Percentiles rank a stretch among this genome's conserved stretches.
Conservation (phyloP, 805 yeast species). For the Saturnispora kantuleensis region DNA sequence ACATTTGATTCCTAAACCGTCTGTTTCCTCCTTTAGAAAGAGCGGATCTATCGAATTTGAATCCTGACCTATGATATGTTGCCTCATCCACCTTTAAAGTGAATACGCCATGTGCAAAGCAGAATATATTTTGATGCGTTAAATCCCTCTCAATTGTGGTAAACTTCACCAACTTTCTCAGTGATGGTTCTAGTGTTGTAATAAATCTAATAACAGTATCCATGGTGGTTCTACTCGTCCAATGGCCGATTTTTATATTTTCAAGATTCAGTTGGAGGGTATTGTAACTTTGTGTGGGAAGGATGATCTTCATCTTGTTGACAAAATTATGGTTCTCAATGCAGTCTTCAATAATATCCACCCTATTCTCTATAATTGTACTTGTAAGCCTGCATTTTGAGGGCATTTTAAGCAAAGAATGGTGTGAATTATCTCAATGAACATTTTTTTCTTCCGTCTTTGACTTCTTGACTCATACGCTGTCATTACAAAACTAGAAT, state of each 20-base stretch:
- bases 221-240: not conserved
- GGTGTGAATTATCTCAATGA: too few species aligned
- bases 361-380: not conserved
- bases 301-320: slow-evolving; percentile 16
- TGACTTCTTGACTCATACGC: not conserved
- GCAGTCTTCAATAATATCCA: not conserved
- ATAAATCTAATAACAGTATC: not conserved
- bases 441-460: not conserved
- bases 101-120: slow-evolving; percentile 21
- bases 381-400: not conserved
- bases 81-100: slow-evolving; percentile 24
- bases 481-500: not conserved
- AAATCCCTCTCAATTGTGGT: slow-evolving; percentile 15
- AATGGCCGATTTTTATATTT: not conserved
- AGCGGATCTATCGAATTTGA: slow-evolving; percentile 22
- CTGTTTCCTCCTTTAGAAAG: slow-evolving; percentile 19
- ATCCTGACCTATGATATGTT: slow-evolving; percentile 26
- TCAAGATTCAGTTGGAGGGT: not conserved
- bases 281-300: not conserved
- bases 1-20: slow-evolving; percentile 16
- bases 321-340: slow-evolving; percentile 22
- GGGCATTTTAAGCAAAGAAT: not conserved
- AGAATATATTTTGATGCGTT: slow-evolving; percentile 25
- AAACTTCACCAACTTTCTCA: slow-evolving; percentile 9
- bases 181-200: not conserved